Conservation (phyloP, 2,329 filamentous ascomycete species). For the Scedosporium boydii region DNA sequence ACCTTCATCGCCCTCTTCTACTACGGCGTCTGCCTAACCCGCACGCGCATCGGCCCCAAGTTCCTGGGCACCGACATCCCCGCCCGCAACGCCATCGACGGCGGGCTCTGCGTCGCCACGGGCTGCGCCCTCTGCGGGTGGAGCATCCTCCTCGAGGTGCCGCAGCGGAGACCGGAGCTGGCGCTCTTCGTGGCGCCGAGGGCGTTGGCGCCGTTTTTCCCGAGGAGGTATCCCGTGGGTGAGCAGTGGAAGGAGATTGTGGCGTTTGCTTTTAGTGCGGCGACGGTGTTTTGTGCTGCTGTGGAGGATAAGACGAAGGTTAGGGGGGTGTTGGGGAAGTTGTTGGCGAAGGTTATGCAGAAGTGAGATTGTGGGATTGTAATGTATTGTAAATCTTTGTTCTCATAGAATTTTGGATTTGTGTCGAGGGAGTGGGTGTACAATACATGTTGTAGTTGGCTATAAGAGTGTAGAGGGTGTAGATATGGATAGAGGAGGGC, state of each 20-base stretch:
- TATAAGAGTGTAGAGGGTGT: not conserved
- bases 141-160: constrained; percentile 67
- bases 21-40: constrained; percentile 71
- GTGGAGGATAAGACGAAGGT: constrained; percentile 54
- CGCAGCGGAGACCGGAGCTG: constrained; percentile 60
- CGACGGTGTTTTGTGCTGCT: constrained; percentile 60
- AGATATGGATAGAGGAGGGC: not conserved
- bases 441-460: not conserved
- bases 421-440: not conserved
- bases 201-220: constrained; percentile 65
- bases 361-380: constrained; percentile 11
- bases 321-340: constrained; percentile 56
- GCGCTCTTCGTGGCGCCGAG: constrained; percentile 73
- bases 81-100: constrained; percentile 43
- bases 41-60: constrained; percentile 63
- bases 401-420: not conserved
- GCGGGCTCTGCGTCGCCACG: constrained; percentile 57
- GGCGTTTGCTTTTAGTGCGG: constrained; percentile 58
- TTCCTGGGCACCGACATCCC: constrained; percentile 46
- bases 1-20: constrained; percentile 73
- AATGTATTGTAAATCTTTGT: not conserved
- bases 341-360: constrained; percentile 43
- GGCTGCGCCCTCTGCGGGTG: constrained; percentile 73
- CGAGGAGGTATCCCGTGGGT: constrained; percentile 53
- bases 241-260: constrained; percentile 59